Base-by-base conservation (phyloP, 139 green algal species). In the Volvox africanus region DNA sequence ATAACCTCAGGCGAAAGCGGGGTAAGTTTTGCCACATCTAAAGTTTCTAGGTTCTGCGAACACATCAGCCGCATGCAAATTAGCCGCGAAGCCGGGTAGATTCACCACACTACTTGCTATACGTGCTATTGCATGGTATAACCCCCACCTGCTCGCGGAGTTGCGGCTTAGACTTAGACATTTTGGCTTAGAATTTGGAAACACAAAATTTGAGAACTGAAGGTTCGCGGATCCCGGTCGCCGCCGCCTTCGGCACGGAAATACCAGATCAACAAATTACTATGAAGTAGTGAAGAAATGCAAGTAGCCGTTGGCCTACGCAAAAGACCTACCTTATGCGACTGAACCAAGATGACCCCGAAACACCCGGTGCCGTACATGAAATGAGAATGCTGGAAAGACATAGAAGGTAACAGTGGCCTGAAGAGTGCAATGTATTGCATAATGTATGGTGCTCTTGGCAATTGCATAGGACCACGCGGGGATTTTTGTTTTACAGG, bases 1-100 rank as follows among this genome's bases (percentile, higher is more conserved):
- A 99, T 99, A 86, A 99, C 98, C 89, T 99, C 98, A 14, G 98
- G 98, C 0, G 97, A 98, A 76, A 99, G 94, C 13, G 98, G 98
- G 32, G 96, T 99, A 26, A 99, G 95, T 91, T 97, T 95, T 17
- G 91, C 94, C 30, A 96, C 92, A 87, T 99, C 97, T 37, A 99
- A 94, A 16, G 93, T 98, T 28, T 94, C 92, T 86, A 99, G 87
- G 92, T 99, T 94, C 97, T 99, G 96, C 93, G 61, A 61, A 36
- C 28, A 35, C 20, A 67, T 35, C 18, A 20, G 36, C 33, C 35
- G 33, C 13, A 61, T 17, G 32, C n/a, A 86, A 22, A 33, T 55
- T 82, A 61, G 76, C 32, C 76, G 33, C 33, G 13, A 82, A 20
- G 32, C 17, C 76, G 17, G 21, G 65, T 73, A 85, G 79, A 11